Evolutionary conservation across 495 filamentous ascomycete species (phyloP).

Genomic region (Geopyxis carbonaria): DNA sequence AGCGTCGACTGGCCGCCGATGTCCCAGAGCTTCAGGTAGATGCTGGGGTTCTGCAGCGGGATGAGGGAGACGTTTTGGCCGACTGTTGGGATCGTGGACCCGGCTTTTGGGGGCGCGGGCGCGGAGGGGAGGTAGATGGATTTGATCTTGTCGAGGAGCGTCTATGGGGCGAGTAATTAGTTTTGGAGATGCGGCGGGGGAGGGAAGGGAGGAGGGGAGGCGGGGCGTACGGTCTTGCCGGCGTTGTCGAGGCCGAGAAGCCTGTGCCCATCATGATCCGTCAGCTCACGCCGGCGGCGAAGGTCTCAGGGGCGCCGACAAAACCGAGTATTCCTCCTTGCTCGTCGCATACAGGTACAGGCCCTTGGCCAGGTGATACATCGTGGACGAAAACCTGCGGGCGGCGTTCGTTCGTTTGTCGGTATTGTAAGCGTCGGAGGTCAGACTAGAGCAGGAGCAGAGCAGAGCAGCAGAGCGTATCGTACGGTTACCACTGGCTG

Average conservation of each 20-base stretch:
- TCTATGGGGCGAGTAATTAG: constrained; percentile 24
- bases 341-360: constrained; percentile 85
- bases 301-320: constrained; percentile 28
- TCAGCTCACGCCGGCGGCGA: constrained; percentile 4
- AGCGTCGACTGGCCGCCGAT: constrained; percentile 83
- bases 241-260: constrained; percentile 95
- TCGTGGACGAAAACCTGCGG: constrained; percentile 30
- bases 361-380: constrained; percentile 95
- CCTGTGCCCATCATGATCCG: constrained; percentile 7
- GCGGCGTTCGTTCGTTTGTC: too few relatives aligned
- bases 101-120: constrained; percentile 38
- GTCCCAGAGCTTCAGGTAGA: constrained; percentile 98
- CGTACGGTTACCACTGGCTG: too few relatives aligned
- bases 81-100: constrained; percentile 83
- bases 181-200: not conserved
- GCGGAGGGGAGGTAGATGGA: constrained; percentile 54
- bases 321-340: constrained; percentile 97
- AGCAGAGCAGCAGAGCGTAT: too few relatives aligned
- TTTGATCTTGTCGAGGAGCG: constrained; percentile 91
- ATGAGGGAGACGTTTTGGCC: constrained; percentile 93
- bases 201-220: not conserved
- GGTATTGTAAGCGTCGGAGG: too few relatives aligned
- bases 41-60: constrained; percentile 62
- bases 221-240: constrained; percentile 52
- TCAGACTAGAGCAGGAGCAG: too few relatives aligned